Base-by-base conservation (phyloP, 257 asterid species). In the Ehretia macrophylla region DNA sequence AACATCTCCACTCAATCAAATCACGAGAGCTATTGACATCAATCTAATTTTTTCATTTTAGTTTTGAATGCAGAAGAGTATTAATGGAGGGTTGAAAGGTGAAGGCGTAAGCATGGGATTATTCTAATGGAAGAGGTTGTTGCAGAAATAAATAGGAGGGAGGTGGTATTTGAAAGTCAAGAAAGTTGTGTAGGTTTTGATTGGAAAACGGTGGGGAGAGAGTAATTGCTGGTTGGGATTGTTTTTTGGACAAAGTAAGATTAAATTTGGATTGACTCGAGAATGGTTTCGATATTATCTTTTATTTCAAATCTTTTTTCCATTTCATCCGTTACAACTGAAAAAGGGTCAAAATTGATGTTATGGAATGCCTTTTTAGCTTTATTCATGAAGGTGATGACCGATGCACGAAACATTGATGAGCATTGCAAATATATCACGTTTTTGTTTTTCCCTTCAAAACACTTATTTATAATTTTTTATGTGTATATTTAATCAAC, bases 141-240 rank as follows among this genome's bases (percentile, higher is more conserved):
- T 75, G 86, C 68, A 51, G 68, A 70, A 64, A 61, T 82, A 71
- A 85, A 68, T 59, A 70, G 9, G 51, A 37, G 23, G 63, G 27
- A 3, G 39, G 47, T 47, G 63, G 62, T 55, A 13, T 60, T 65
- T 74, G 39, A 81, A 81, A 81, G 93, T 83, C 89, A 85, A 82
- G 73, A 63, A 60, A 59, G 49, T 4, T 44, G 21, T 62, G 64
- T 60, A 74, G 63, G 75, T 71, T 79, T 75, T 75, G 68, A 52
- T 63, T 59, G 76, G 59, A 17, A 78, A 56, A 75, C 75, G 81
- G 79, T 65, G 83, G 71, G 48, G 75, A 50, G 27, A 64, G 67
- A 64, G 65, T 45, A 67, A 53, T 71, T 67, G 69, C 72, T 17
- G 12, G 51, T 45, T 65, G 61, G 12, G 27, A 55, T 14, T 17